These are phyloP conservation scores for Salix caprea DNA, from an alignment of 345 rosid genomes.

Conservation along the genomic window DNA sequence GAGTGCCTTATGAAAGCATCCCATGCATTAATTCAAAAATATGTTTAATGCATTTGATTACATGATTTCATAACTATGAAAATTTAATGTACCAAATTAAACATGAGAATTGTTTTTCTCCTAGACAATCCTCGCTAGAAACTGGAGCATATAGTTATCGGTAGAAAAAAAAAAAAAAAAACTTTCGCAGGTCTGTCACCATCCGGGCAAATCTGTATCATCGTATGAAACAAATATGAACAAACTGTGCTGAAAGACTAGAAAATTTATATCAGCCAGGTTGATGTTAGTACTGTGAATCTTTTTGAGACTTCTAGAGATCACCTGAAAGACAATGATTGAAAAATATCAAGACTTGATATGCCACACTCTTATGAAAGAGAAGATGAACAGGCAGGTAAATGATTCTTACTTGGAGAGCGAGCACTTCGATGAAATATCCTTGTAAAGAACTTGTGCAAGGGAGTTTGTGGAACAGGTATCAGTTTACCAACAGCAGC, in stretches of 20 bases:
- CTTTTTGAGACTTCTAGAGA: neutral
- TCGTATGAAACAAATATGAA: neutral
- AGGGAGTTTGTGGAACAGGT: slow-evolving; percentile 27
- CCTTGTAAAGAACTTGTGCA: slow-evolving; percentile 20
- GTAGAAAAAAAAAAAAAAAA: neutral
- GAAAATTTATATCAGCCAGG: neutral
- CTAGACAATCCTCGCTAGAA: neutral
- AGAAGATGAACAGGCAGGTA: neutral
- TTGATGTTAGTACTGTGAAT: neutral
- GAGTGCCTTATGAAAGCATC: too few species aligned
- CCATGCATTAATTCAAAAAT: too few species aligned
- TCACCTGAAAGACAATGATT: neutral
- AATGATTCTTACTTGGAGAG: neutral
- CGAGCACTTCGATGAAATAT: neutral
- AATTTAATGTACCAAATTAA: neutral
- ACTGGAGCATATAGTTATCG: neutral
- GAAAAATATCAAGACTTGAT: neutral
- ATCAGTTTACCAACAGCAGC: slow-evolving; percentile 23
- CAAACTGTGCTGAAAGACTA: neutral
- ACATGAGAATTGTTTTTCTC: neutral
- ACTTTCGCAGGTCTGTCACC: neutral
- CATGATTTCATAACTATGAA: neutral
- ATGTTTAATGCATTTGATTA: neutral
- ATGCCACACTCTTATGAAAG: neutral
- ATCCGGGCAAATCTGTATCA: neutral